Base-by-base conservation (phyloP, 805 yeast genomes). In the Metschnikowia proteae region DNA sequence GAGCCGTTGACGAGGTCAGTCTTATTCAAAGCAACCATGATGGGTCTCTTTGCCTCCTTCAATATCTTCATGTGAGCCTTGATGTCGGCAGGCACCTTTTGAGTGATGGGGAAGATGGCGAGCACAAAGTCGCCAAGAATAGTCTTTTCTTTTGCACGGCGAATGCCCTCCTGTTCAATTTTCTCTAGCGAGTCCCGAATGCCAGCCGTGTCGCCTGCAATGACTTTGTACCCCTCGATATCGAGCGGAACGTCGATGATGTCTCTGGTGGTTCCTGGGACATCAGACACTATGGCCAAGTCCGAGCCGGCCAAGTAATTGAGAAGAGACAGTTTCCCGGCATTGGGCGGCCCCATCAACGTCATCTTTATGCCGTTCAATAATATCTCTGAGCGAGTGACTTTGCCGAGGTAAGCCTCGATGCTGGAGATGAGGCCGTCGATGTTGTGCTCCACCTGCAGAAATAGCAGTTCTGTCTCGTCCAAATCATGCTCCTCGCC, bases 221-320 rank as follows among this genome's bases (percentile, higher is more conserved):
- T 74, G 0, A 89, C 85, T 62, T 91, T 92, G 64, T 75, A 89
- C 0, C 99, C 99, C 31, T 78, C 76, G 3, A 94, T 79, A 60
- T 91, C 91, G 28, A 94, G 61, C 0, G 89, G 86, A 1, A 89
- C 80, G 55, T 90, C 95, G 25, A 94, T 78, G 0, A 88, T 70
- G 60, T 94, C 99, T 59, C 99, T 75, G 0, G 99, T 94, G 0
- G 99, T 94, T 0, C 99, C 99, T 1, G 96, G 96, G 4, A 87
- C 79, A 34, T 82, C 82, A 61, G 97, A 88, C 0, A 94, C 98
- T 34, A 94, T 89, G 0, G 97, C 95, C 13, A 89, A 86, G 23
- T 90, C 95, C 23, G 86, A 80, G 50, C 83, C 76, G 0, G 91
- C 88, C 6, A 94, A 64, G n/a, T 68, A 60, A 60, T 94, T 94